Evolutionary conservation across 768 basidiomycete genomes (phyloP), one percentile per base, ranked within the genome.

Genomic region (Russula brevipes): DNA sequence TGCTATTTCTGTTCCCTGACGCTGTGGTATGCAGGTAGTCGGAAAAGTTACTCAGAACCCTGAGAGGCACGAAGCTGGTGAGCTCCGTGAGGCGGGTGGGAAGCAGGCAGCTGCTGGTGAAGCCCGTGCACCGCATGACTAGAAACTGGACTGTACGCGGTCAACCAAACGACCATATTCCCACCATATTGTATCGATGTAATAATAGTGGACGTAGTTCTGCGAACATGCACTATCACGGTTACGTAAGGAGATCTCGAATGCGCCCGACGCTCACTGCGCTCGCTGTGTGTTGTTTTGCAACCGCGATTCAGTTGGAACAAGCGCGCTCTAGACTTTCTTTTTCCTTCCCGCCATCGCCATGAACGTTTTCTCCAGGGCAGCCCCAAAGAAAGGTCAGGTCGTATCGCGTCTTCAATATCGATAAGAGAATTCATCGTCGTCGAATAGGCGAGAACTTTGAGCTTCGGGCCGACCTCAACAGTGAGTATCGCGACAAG

Each of bases 381-480:
- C 68, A 2, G 70, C 70, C 12, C 70, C 70, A 16, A 71, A 70
- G 60, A 71, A 71, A 65, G 70, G 70, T 68, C 39, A 4, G 60
- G 24, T 46, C 19, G 0, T 36, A 35, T 36, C 39, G 4, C 33
- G 41, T 17, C 36, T 31, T 42, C 8, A 4, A n/a, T 41, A 4
- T 12, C 17, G 17, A 33, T 30, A 24, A 24, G 24, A 10, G 1
- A 7, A 5, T 56, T 65, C 14, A 49, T 60, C 14, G 45, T 60
- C 65, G 68, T 36, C 57, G 67, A 33, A 68, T 70, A 81, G 94
- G 95, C 72, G 94, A 97, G 80, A 97, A 97, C 81, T 98, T 88
- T 76, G 96, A 98, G 78, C 89, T 98, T 73, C 87, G 91, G 60
- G 88, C 94, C 60, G 96, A 98, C 77, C 85, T 99, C 70, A 98